phyloP scores from a whole-genome alignment of 1,139 yeast species.

The Taphrina populina region DNA sequence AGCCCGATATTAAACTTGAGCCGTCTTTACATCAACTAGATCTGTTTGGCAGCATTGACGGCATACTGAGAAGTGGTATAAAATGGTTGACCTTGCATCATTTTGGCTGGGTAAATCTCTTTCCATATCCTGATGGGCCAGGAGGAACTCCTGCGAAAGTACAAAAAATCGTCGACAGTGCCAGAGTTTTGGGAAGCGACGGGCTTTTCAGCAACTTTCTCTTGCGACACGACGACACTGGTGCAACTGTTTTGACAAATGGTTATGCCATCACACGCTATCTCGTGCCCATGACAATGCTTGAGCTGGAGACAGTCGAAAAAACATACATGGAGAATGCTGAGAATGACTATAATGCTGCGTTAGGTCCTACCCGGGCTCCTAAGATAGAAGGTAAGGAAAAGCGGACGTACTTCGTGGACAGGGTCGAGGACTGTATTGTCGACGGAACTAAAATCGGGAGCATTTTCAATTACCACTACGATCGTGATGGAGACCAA shows the following conservation, averaged over 20 bases:
- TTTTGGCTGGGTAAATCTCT: constrained; percentile 11
- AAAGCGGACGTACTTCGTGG: constrained; percentile 4
- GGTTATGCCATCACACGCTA: constrained; percentile 12
- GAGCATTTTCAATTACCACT: constrained; percentile 1
- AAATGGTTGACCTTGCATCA: constrained; percentile 16
- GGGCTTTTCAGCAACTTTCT: constrained; percentile 7
- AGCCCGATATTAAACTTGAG: constrained; percentile 7
- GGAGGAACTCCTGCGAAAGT: constrained; percentile 10
- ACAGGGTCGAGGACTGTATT: neutral
- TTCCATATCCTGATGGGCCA: constrained; percentile 8
- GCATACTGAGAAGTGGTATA: constrained; percentile 8
- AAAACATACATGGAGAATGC: neutral
- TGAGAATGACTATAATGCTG: neutral
- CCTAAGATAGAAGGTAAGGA: constrained; percentile 9
- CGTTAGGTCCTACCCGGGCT: constrained; percentile 3
- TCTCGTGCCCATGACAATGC: constrained; percentile 6
- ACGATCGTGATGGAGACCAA: neutral
- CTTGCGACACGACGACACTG: constrained; percentile 6
- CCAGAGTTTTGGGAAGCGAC: constrained; percentile 1
- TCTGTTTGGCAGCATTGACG: constrained; percentile 3
- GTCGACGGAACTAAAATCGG: neutral
- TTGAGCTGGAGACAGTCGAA: constrained; percentile 5
- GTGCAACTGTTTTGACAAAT: constrained; percentile 4
- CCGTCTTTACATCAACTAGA: constrained; percentile 7
- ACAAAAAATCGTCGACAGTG: constrained; percentile 5